These are phyloP conservation scores for Thelonectria blattea DNA, from an alignment of 2,329 filamentous ascomycete genomes.

Conservation along the genomic window DNA sequence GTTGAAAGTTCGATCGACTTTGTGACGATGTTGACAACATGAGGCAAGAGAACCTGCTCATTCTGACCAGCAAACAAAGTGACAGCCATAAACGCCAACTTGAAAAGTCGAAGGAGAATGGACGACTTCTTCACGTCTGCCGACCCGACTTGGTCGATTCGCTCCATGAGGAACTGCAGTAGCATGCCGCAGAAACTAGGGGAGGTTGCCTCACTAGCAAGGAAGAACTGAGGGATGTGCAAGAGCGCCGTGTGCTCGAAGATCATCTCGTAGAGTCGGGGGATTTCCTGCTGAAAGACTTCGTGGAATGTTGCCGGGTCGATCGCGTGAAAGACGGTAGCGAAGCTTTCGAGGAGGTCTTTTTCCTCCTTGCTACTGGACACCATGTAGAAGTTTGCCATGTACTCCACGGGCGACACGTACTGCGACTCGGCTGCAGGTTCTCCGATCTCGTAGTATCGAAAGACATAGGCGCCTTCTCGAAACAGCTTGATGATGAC, in stretches of 20 bases:
- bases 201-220: conserved; percentile 97
- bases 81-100: conserved; percentile 98
- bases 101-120: conserved; percentile 92
- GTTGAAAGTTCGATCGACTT: conserved; percentile 97
- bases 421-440: conserved; percentile 73
- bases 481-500: conserved; percentile 97
- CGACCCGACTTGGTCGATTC: conserved; percentile 92
- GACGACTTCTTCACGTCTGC: conserved; percentile 91
- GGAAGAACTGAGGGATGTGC: conserved; percentile 96
- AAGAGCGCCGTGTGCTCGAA: conserved; percentile 94
- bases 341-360: conserved; percentile 94
- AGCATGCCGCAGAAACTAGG: conserved; percentile 99
- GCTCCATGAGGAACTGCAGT: conserved; percentile 94
- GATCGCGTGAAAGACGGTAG: conserved; percentile 97
- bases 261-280: conserved; percentile 95
- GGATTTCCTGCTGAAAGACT: conserved; percentile 97
- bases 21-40: conserved; percentile 96
- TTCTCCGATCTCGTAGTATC: conserved; percentile 94
- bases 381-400: conserved; percentile 93
- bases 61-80: conserved; percentile 95
- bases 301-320: conserved; percentile 98
- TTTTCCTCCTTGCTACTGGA: conserved; percentile 96
- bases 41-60: conserved; percentile 91
- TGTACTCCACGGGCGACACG: conserved; percentile 85
- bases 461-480: conserved; percentile 93